These are phyloP conservation scores for Brassica incana DNA, from an alignment of 345 rosid genomes.

Conservation along the genomic window DNA sequence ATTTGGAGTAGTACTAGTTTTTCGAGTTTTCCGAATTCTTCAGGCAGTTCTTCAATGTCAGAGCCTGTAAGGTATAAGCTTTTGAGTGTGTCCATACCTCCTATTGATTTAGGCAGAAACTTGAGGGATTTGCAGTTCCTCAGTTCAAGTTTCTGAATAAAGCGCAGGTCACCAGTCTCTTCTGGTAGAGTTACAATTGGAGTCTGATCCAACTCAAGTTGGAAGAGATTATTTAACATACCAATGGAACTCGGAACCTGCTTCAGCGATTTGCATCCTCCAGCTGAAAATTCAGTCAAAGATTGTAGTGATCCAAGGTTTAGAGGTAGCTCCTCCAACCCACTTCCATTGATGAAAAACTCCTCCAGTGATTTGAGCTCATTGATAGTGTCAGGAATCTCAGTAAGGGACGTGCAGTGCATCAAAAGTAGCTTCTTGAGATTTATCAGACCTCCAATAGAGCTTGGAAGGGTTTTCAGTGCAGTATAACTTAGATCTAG, in stretches of 20 bases:
- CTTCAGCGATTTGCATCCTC: neutral
- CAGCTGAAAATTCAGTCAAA: slow-evolving; percentile 24
- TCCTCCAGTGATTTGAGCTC: slow-evolving; percentile 18
- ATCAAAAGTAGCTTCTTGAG: slow-evolving; percentile 22
- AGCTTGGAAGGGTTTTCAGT: slow-evolving; percentile 17
- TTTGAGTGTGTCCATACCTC: neutral
- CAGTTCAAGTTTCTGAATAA: neutral
- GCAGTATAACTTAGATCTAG: slow-evolving; percentile 11
- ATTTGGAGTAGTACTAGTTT: neutral
- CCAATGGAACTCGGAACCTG: neutral
- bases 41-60: neutral
- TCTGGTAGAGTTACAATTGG: neutral
- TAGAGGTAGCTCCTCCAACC: slow-evolving; percentile 9
- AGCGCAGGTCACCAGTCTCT: neutral
- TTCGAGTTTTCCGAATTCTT: neutral
- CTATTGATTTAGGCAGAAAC: neutral
- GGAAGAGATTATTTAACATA: neutral
- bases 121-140: neutral
- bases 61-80: neutral
- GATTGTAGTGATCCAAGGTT: neutral
- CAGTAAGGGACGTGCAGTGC: slow-evolving; percentile 9
- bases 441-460: slow-evolving; percentile 15
- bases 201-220: neutral
- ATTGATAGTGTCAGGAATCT: slow-evolving; percentile 21
- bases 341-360: slow-evolving; percentile 22